Percentiles rank a stretch among this genome's conserved stretches.
Evolutionary conservation across 331 rosid genomes (phyloP).

Genomic region (Acacia pycnantha): DNA sequence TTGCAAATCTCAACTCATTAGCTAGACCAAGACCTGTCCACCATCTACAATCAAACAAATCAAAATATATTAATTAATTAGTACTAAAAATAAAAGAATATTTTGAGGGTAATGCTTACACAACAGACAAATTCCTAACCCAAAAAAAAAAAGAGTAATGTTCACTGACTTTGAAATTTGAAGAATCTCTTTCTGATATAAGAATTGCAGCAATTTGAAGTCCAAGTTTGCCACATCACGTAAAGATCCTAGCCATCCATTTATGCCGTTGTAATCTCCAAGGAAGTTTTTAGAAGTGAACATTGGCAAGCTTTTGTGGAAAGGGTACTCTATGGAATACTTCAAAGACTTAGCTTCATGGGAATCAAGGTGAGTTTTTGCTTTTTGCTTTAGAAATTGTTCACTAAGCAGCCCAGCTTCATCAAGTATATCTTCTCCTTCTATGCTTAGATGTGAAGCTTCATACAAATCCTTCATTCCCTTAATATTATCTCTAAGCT

Average conservation of each 20-base stretch:
- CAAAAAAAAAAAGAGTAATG: not conserved
- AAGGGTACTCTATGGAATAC: not conserved
- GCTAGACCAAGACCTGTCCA: not conserved
- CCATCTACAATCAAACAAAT: not conserved
- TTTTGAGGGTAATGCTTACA: too few relatives aligned
- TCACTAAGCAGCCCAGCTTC: not conserved
- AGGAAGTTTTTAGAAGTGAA: not conserved
- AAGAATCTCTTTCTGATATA: not conserved
- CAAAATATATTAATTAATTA: not conserved
- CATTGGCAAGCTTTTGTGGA: not conserved
- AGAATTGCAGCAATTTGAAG: not conserved
- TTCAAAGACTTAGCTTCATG: not conserved
- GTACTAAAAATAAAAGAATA: too few relatives aligned
- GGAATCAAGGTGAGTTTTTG: not conserved
- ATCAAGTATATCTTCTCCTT: not conserved
- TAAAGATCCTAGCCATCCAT: not conserved
- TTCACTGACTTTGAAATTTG: not conserved
- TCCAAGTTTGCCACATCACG: not conserved
- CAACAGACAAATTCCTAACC: not conserved
- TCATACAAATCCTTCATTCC: not conserved
- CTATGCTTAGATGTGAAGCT: not conserved
- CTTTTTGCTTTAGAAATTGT: not conserved
- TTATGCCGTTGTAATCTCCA: not conserved
- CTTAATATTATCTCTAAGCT: not conserved
- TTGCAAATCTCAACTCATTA: not conserved